Conservation (phyloP, 225 moss, liverwort and hornwort genomes). For the Antitrichia curtipendula region DNA sequence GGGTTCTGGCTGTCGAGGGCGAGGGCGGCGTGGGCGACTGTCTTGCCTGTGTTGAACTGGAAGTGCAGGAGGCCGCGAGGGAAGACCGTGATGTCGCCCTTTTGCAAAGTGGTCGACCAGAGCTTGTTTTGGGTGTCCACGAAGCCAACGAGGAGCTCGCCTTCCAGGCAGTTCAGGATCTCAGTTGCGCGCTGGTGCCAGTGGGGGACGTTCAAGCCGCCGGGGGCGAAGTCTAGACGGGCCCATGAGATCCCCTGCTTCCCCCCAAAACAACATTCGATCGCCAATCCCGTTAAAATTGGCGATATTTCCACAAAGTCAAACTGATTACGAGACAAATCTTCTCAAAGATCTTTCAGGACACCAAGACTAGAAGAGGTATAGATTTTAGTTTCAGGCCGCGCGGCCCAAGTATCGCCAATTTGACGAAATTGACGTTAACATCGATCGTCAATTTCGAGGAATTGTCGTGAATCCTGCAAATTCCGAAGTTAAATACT, state of each 20-base stretch:
- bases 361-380: neutral
- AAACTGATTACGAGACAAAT: neutral
- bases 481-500: too few relatives aligned
- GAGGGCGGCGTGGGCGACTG: neutral
- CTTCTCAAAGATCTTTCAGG: neutral
- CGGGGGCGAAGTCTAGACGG: slow-evolving; percentile 23
- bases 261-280: too few relatives aligned
- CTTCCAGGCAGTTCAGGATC: slow-evolving; percentile 1
- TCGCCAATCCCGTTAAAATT: too few relatives aligned
- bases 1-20: slow-evolving; percentile 17
- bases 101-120: slow-evolving; percentile 3
- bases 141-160: slow-evolving; percentile 19
- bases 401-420: too few relatives aligned
- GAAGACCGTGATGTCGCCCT: slow-evolving; percentile 24
- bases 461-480: too few relatives aligned
- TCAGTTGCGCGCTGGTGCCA: slow-evolving; percentile 30
- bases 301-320: neutral
- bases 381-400: neutral
- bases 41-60: slow-evolving; percentile 13
- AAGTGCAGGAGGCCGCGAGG: slow-evolving; percentile 38
- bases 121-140: slow-evolving; percentile 28
- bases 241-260: slow-evolving; percentile 11
- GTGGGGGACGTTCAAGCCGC: slow-evolving; percentile 30
- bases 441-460: neutral
- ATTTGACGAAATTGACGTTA: neutral